These are phyloP conservation scores for Kwoniella mangroviensis DNA, from an alignment of 768 basidiomycete genomes.

Conservation along the genomic window DNA sequence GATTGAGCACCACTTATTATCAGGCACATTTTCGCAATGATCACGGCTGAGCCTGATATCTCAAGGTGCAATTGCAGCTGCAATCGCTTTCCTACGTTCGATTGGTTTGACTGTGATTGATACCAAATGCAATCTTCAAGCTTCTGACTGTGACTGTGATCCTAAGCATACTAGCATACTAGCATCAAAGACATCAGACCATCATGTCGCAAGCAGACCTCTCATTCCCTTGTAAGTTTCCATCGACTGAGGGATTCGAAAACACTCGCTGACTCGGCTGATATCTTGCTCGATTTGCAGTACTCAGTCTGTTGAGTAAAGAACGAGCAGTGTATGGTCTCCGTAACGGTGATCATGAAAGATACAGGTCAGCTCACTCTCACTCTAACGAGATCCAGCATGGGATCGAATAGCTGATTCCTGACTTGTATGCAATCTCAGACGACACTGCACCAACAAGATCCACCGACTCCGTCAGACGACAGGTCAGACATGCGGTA, in stretches of 20 bases:
- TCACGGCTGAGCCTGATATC: not conserved
- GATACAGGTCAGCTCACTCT: conserved; percentile 70
- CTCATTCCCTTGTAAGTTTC: conserved; percentile 47
- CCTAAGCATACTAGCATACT: not conserved
- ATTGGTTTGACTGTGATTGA: not conserved
- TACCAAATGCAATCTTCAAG: not conserved
- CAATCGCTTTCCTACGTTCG: not conserved
- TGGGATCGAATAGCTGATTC: not conserved
- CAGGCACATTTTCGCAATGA: not conserved
- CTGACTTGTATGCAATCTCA: conserved; percentile 50
- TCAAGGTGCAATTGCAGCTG: too few species aligned
- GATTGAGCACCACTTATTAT: not conserved
- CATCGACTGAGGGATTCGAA: not conserved
- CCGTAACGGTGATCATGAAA: conserved; percentile 82
- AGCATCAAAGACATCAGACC: not conserved
- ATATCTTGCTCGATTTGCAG: conserved; percentile 59
- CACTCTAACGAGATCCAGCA: not conserved
- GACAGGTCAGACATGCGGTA: conserved; percentile 83
- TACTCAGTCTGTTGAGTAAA: conserved; percentile 80
- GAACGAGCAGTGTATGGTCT: conserved; percentile 89
- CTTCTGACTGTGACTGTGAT: not conserved
- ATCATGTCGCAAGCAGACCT: conserved; percentile 25
- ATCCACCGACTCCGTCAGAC: conserved; percentile 84
- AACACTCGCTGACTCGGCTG: conserved; percentile 2
- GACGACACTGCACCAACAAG: conserved; percentile 89